phyloP scores from a whole-genome alignment of 2,329 filamentous ascomycete genomes.

The Rugonectria rugulosa region DNA sequence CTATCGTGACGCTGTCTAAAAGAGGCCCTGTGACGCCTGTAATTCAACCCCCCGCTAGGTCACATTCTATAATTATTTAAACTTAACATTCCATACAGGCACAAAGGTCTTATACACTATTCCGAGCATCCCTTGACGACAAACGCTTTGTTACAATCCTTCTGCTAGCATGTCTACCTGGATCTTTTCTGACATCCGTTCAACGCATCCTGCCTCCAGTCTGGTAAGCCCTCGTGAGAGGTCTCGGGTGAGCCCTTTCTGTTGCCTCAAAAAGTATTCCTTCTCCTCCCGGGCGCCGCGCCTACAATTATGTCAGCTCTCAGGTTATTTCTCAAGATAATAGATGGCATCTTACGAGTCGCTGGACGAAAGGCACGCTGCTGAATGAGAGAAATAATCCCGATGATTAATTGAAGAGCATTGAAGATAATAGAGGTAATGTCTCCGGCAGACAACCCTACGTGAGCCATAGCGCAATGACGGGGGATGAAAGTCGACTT shows the following conservation, averaged over 20 bases:
- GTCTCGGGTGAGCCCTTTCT: background rate
- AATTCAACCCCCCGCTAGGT: too few species aligned
- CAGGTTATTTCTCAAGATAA: background rate
- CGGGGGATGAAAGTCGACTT: background rate
- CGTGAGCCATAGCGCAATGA: background rate
- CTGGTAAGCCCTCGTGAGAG: background rate
- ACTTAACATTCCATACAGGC: too few species aligned
- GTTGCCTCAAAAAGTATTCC: background rate
- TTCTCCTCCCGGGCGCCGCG: background rate
- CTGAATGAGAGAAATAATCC: slow-evolving; percentile 1
- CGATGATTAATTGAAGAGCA: background rate
- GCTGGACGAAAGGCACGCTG: background rate
- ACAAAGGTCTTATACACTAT: too few species aligned
- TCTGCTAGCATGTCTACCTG: too few species aligned
- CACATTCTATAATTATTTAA: too few species aligned
- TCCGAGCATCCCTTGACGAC: too few species aligned
- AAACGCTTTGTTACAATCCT: too few species aligned
- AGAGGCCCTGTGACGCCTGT: too few species aligned
- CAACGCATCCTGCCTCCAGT: background rate
- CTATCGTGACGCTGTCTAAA: too few species aligned
- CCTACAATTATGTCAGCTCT: background rate
- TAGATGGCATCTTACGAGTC: background rate
- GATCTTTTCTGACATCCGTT: too few species aligned
- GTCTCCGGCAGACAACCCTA: background rate
- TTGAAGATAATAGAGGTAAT: slow-evolving; percentile 1